Evolutionary conservation across 495 filamentous ascomycete species (phyloP).

Genomic region (Lepidopterella palustris): DNA sequence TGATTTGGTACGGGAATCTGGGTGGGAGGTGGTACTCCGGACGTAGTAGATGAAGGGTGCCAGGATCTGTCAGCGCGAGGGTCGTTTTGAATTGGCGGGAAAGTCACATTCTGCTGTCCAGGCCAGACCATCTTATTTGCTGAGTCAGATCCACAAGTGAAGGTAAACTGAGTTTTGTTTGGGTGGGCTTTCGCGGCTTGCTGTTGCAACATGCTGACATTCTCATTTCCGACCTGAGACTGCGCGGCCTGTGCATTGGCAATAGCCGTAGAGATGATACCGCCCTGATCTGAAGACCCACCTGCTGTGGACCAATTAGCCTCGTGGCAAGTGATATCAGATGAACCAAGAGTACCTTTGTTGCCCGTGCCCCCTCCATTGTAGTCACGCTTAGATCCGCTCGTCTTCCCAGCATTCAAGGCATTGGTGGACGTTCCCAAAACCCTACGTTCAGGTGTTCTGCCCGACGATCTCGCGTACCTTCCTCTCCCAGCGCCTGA

Average conservation of each 20-base stretch:
- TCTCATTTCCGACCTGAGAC: constrained; percentile 56
- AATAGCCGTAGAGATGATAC: constrained; percentile 86
- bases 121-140: constrained; percentile 48
- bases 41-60: constrained; percentile 11
- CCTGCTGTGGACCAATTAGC: constrained; percentile 10
- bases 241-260: constrained; percentile 65
- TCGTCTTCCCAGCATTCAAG: constrained; percentile 34
- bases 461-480: constrained; percentile 53
- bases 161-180: constrained; percentile 80
- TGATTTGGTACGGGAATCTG: constrained; percentile 1
- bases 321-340: background rate
- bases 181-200: constrained; percentile 53
- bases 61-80: constrained; percentile 2
- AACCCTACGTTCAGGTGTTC: constrained; percentile 57
- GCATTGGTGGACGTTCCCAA: constrained; percentile 53
- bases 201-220: constrained; percentile 69
- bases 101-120: constrained; percentile 16
- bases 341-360: constrained; percentile 4
- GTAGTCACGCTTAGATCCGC: constrained; percentile 6
- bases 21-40: constrained; percentile 4
- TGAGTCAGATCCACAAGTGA: constrained; percentile 76
- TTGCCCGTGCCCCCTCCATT: constrained; percentile 6
- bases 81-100: constrained; percentile 12
- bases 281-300: constrained; percentile 39
- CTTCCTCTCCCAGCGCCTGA: constrained; percentile 76